Conservation (phyloP, 2,329 filamentous ascomycete species). For the Kalaharituber pfeilii region DNA sequence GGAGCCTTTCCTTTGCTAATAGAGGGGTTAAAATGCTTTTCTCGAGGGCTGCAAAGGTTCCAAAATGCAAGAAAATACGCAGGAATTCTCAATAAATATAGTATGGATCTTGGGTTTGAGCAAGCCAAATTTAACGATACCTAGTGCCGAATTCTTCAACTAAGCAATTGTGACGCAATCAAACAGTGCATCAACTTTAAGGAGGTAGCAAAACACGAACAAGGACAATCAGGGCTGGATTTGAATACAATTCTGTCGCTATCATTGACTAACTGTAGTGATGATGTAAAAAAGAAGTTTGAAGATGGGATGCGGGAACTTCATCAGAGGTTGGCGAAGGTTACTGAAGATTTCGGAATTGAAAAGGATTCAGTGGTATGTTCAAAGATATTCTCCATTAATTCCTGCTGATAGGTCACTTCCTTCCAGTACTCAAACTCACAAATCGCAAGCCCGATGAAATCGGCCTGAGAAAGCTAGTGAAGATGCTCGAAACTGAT, state of each 20-base stretch:
- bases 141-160: background rate
- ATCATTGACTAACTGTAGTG: too few relatives aligned
- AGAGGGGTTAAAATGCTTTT: background rate
- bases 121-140: background rate
- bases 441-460: too few relatives aligned
- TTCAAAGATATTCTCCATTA: too few relatives aligned
- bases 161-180: background rate
- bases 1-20: background rate
- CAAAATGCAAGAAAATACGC: background rate
- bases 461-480: too few relatives aligned
- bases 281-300: too few relatives aligned
- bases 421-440: too few relatives aligned
- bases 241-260: too few relatives aligned
- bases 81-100: background rate
- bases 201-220: too few relatives aligned
- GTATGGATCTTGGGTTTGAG: background rate
- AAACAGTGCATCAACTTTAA: background rate
- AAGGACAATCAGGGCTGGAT: too few relatives aligned
- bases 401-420: too few relatives aligned
- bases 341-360: background rate
- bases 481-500: background rate
- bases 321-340: background rate
- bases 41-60: background rate
- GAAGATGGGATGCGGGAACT: too few relatives aligned
- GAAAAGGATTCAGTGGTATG: background rate